A percentile compares a stretch with the other conserved stretches of the same genome.
Conservation (phyloP, 129 eudicot species). For the Flaveria trinervia region DNA sequence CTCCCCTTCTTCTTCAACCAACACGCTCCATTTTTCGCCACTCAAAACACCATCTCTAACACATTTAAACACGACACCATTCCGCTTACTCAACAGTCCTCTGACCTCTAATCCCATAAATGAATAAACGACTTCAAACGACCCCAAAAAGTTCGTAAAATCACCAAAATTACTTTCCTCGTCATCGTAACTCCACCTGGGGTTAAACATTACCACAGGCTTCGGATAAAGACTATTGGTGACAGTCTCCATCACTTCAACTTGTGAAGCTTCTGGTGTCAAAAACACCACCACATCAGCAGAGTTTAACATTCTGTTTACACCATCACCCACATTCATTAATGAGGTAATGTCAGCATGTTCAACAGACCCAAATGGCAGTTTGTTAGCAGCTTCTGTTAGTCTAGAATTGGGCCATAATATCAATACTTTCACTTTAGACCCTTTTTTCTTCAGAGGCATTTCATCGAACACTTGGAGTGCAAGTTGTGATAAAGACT, state of each 20-base stretch:
- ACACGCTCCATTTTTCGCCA: constrained; percentile 76
- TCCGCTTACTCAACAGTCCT: constrained; percentile 78
- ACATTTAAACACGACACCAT: constrained; percentile 76
- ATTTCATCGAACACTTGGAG: constrained; percentile 61
- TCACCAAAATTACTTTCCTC: constrained; percentile 61
- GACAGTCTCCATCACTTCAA: constrained; percentile 50
- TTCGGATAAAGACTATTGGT: constrained; percentile 56
- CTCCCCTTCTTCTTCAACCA: constrained; percentile 75
- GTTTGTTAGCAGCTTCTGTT: constrained; percentile 46
- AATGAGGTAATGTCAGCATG: constrained; percentile 45
- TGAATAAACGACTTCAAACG: constrained; percentile 88
- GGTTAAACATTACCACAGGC: constrained; percentile 74
- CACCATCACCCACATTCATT: constrained; percentile 33
- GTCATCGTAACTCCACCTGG: constrained; percentile 72
- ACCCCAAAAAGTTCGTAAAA: constrained; percentile 60
- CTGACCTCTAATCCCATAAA: constrained; percentile 87
- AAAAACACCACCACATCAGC: constrained; percentile 79
- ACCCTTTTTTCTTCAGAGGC: constrained; percentile 62
- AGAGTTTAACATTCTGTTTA: constrained; percentile 40
- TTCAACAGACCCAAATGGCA: constrained; percentile 38
- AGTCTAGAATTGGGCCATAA: constrained; percentile 54
- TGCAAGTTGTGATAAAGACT: constrained; percentile 59
- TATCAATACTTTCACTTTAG: constrained; percentile 50
- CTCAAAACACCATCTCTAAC: constrained; percentile 72
- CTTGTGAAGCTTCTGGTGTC: constrained; percentile 68